Percentiles rank a stretch among this genome's conserved stretches.
phyloP scores from a whole-genome alignment of 2,329 filamentous ascomycete species.

The Colletotrichum sublineola region DNA sequence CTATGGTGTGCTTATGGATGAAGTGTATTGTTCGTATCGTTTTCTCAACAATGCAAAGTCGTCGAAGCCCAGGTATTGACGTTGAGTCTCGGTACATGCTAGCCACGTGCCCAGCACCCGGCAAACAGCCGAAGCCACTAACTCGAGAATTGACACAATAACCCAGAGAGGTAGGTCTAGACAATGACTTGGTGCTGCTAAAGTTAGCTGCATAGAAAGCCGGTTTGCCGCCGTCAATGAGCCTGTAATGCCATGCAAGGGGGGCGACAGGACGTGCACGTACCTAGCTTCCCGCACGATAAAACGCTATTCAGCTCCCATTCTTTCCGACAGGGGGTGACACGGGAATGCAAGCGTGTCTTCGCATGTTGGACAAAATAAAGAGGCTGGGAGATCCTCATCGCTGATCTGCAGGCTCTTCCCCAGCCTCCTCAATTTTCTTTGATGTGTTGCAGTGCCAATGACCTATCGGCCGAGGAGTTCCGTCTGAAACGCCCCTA shows the following conservation, averaged over 20 bases:
- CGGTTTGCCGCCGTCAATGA: neutral
- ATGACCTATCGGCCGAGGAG: conserved; percentile 31
- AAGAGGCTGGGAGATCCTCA: conserved; percentile 11
- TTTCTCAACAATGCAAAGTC: neutral
- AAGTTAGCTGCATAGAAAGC: neutral
- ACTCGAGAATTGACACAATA: neutral
- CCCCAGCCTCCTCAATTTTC: conserved; percentile 36
- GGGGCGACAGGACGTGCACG: neutral
- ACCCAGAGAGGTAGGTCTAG: too few relatives aligned
- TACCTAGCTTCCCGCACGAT: neutral
- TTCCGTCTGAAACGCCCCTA: conserved; percentile 35
- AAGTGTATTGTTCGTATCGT: neutral
- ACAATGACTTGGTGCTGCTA: conserved; percentile 20
- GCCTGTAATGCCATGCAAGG: conserved; percentile 11
- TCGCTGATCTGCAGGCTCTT: neutral
- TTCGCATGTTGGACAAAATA: neutral
- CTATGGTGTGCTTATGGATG: neutral
- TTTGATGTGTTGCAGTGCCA: neutral
- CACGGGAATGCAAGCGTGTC: neutral
- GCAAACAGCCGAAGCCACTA: conserved; percentile 1
- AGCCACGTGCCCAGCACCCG: conserved; percentile 30
- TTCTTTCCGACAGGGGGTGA: neutral
- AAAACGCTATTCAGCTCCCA: neutral
- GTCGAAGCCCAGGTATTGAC: neutral
- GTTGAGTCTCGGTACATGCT: conserved; percentile 10